Conservation (phyloP, 2,329 filamentous ascomycete genomes). For the Helminthosporium solani region DNA sequence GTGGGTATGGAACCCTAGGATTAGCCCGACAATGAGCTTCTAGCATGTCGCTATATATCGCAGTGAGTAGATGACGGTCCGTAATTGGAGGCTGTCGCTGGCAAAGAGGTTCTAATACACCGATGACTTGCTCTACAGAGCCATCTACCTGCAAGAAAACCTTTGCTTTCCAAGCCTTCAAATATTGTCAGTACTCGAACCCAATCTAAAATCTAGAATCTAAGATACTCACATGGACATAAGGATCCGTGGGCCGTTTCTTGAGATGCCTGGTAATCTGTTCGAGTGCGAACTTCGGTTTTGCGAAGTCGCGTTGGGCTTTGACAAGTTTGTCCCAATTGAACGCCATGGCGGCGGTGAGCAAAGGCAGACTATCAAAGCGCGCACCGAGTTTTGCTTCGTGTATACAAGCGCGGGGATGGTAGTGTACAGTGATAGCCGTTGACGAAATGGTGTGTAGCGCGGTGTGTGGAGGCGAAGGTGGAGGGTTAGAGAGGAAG, state of each 20-base stretch:
- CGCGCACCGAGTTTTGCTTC: neutral
- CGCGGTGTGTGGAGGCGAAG: slow-evolving; percentile 3
- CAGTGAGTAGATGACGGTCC: slow-evolving; percentile 29
- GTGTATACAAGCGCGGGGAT: no score
- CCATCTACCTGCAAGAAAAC: slow-evolving; percentile 21
- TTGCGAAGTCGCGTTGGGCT: slow-evolving; percentile 34
- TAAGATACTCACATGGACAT: slow-evolving; percentile 26
- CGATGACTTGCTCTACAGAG: slow-evolving; percentile 10
- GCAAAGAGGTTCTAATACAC: slow-evolving; percentile 18
- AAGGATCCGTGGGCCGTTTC: slow-evolving; percentile 40
- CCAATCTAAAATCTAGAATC: neutral
- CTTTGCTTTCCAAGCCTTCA: slow-evolving; percentile 37
- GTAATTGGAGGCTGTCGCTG: slow-evolving; percentile 23
- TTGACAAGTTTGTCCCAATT: slow-evolving; percentile 39
- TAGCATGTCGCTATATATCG: slow-evolving; percentile 26
- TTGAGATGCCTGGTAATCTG: slow-evolving; percentile 38
- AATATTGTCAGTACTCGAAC: slow-evolving; percentile 1
- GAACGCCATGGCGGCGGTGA: slow-evolving; percentile 27
- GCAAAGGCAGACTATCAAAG: neutral
- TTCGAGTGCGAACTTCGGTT: slow-evolving; percentile 36
- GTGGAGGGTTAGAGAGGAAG: slow-evolving; percentile 2
- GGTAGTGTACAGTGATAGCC: no score
- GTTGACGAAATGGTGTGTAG: slow-evolving; percentile 1
- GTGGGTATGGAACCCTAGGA: neutral
- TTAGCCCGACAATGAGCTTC: slow-evolving; percentile 18